A percentile compares a stretch with the other conserved stretches of the same genome.
Evolutionary conservation across 371 early-diverging fungal genomes (phyloP).

Genomic region (Mucor piriformis): DNA sequence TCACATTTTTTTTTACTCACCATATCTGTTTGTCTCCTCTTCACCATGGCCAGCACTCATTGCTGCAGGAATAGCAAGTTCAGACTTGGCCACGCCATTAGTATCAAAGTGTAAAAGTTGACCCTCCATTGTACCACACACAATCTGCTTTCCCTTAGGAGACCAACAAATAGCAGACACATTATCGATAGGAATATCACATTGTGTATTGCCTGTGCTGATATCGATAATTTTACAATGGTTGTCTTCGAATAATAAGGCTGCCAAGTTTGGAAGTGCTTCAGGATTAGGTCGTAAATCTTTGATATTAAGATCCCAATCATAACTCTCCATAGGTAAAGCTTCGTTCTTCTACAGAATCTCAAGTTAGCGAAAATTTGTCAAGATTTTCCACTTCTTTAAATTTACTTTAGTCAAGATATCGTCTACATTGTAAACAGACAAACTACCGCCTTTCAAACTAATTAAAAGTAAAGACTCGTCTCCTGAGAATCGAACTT

Average conservation of each 20-base stretch:
- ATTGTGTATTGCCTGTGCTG: slow-evolving; percentile 21
- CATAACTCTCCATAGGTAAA: slow-evolving; percentile 18
- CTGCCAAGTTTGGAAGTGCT: slow-evolving; percentile 32
- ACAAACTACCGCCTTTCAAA: slow-evolving; percentile 21
- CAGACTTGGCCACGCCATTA: slow-evolving; percentile 32
- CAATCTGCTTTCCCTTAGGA: slow-evolving; percentile 59
- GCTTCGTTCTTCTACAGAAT: slow-evolving; percentile 24
- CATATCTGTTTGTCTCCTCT: slow-evolving; percentile 30
- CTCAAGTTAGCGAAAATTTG: too few species aligned
- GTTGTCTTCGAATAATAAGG: slow-evolving; percentile 30
- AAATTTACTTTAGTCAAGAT: slow-evolving; percentile 34
- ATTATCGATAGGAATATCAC: slow-evolving; percentile 25
- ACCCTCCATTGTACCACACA: slow-evolving; percentile 47
- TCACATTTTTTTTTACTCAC: slow-evolving; percentile 20
- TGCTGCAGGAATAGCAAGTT: slow-evolving; percentile 21
- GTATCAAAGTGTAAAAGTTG: slow-evolving; percentile 38
- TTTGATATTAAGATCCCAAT: slow-evolving; percentile 24
- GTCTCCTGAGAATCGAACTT: slow-evolving; percentile 37
- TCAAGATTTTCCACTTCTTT: too few species aligned
- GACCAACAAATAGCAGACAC: slow-evolving; percentile 56
- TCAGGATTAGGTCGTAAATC: slow-evolving; percentile 52
- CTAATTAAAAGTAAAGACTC: slow-evolving; percentile 34
- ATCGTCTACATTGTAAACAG: slow-evolving; percentile 34
- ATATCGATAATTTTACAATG: slow-evolving; percentile 29
- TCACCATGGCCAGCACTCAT: slow-evolving; percentile 27